A percentile compares a stretch with the other conserved stretches of the same genome.
phyloP scores from a whole-genome alignment of 179 eudicot species.

The Heliamphora pulchella region DNA sequence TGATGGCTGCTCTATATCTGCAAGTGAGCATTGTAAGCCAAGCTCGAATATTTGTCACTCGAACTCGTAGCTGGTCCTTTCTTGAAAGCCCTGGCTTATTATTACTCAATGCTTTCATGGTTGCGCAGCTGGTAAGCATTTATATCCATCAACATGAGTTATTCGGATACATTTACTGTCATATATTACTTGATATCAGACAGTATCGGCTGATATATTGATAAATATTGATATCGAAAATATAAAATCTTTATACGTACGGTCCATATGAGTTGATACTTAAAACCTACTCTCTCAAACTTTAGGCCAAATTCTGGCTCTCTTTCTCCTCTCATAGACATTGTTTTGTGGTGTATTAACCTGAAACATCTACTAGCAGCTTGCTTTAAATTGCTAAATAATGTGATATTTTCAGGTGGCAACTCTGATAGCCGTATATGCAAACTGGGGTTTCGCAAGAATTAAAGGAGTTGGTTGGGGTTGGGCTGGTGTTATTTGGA shows the following conservation, averaged over 20 bases:
- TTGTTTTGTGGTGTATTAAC: not conserved
- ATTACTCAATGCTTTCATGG: conserved; percentile 13
- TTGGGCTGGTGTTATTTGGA: conserved; percentile 65
- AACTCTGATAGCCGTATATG: conserved; percentile 42
- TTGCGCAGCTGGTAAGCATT: conserved; percentile 22
- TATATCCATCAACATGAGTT: too few relatives aligned
- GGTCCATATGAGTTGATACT: too few relatives aligned
- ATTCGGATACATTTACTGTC: too few relatives aligned
- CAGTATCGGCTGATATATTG: too few relatives aligned
- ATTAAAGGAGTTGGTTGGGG: conserved; percentile 59
- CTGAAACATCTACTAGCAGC: too few relatives aligned
- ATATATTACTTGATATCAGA: too few relatives aligned
- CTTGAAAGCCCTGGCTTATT: conserved; percentile 48
- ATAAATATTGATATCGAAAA: too few relatives aligned
- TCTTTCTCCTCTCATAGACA: not conserved
- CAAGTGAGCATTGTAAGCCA: conserved; percentile 55
- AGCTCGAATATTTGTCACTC: conserved; percentile 45
- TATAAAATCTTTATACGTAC: too few relatives aligned
- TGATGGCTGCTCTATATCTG: conserved; percentile 47
- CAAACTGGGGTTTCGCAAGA: conserved; percentile 47
- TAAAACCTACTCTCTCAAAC: not conserved
- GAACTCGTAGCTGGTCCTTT: conserved; percentile 50
- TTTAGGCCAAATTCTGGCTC: not conserved
- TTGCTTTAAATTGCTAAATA: not conserved
- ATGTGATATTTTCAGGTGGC: conserved; percentile 29